Evolutionary conservation across 2,329 filamentous ascomycete genomes (phyloP).

Genomic region (Curvularia sp.): DNA sequence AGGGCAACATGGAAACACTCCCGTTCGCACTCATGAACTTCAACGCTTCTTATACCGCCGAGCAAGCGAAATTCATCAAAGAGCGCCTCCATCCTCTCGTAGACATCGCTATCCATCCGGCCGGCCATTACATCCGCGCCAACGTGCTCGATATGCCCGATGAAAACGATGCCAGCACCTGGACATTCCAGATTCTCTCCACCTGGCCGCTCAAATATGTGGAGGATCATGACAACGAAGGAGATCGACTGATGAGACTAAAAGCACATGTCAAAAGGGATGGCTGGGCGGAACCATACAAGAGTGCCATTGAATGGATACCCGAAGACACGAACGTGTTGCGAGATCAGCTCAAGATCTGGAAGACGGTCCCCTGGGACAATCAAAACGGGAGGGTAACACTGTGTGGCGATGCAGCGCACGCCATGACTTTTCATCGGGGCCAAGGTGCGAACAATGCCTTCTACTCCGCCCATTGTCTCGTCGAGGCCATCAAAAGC

Average conservation of each 20-base stretch:
- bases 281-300: slow-evolving; percentile 46
- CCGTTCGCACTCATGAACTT: slow-evolving; percentile 44
- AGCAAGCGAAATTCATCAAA: slow-evolving; percentile 39
- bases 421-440: slow-evolving; percentile 53
- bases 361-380: slow-evolving; percentile 48
- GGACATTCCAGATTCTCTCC: slow-evolving; percentile 47
- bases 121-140: slow-evolving; percentile 40
- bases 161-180: slow-evolving; percentile 42
- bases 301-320: slow-evolving; percentile 46
- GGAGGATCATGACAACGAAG: slow-evolving; percentile 40
- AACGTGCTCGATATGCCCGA: slow-evolving; percentile 46
- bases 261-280: slow-evolving; percentile 39
- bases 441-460: slow-evolving; percentile 51
- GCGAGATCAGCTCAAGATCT: slow-evolving; percentile 46
- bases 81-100: slow-evolving; percentile 38
- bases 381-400: slow-evolving; percentile 45
- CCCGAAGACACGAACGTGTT: slow-evolving; percentile 39
- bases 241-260: slow-evolving; percentile 30
- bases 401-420: slow-evolving; percentile 51
- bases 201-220: slow-evolving; percentile 40
- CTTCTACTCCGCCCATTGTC: slow-evolving; percentile 43
- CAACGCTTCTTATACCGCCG: slow-evolving; percentile 36
- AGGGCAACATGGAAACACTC: slow-evolving; percentile 33
- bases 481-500: slow-evolving; percentile 36
- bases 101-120: slow-evolving; percentile 43